Percentiles rank a stretch among this genome's conserved stretches.
phyloP scores from a whole-genome alignment of 148 eudicot species.

The Nepenthes mirabilis region DNA sequence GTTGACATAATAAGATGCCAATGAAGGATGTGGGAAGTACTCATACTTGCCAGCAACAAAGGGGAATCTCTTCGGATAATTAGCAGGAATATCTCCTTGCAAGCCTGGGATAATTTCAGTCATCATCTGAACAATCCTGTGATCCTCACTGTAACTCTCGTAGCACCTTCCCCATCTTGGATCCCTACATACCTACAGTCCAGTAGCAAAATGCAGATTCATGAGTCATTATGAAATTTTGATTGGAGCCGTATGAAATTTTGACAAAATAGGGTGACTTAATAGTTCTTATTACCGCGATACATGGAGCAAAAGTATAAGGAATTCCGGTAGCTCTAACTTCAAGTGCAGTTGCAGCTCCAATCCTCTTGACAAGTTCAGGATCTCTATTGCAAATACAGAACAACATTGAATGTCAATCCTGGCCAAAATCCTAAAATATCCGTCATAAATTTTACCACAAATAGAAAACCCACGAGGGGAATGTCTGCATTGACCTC shows the following conservation, averaged over 20 bases:
- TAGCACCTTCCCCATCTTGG: conserved; percentile 90
- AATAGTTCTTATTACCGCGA: conserved; percentile 31
- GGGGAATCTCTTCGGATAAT: conserved; percentile 38
- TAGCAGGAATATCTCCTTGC: conserved; percentile 65
- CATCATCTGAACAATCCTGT: conserved; percentile 58
- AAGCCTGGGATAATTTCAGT: conserved; percentile 77
- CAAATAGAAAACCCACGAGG: too few relatives aligned
- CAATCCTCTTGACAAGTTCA: conserved; percentile 52
- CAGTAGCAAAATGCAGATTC: not conserved
- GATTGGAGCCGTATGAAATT: not conserved
- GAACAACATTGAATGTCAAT: not conserved
- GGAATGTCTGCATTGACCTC: too few relatives aligned
- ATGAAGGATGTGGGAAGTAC: not conserved
- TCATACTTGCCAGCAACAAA: conserved; percentile 64
- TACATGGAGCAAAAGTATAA: conserved; percentile 73
- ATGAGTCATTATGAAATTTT: not conserved
- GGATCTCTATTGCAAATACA: conserved; percentile 36
- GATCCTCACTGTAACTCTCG: conserved; percentile 86
- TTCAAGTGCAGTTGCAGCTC: conserved; percentile 81
- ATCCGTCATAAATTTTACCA: too few relatives aligned
- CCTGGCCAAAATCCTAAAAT: too few relatives aligned
- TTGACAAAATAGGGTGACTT: not conserved
- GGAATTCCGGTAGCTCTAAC: conserved; percentile 65
- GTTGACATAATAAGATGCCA: not conserved
- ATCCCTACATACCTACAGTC: conserved; percentile 54